Evolutionary conservation across 345 rosid species (phyloP).

Genomic region (Orychophragmus violaceus): DNA sequence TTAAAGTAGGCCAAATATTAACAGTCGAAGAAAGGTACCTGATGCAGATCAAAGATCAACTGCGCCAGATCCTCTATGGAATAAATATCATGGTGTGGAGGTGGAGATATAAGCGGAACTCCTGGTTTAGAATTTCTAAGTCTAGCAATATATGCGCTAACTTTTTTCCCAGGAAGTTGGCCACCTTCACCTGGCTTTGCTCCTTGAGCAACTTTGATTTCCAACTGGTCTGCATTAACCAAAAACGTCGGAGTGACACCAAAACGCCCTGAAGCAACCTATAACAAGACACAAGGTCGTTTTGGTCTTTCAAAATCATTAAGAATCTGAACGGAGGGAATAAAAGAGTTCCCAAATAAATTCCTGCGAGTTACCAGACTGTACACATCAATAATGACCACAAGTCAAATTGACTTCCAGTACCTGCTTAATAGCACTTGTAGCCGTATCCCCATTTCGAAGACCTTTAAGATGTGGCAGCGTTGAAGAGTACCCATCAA

Average conservation of each 20-base stretch:
- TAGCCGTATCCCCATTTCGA: constrained; percentile 98
- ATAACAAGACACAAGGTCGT: constrained; percentile 20
- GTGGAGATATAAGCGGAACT: constrained; percentile 99
- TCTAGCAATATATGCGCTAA: constrained; percentile 94
- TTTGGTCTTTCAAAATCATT: constrained; percentile 1
- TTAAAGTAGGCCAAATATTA: neutral
- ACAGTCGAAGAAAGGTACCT: constrained; percentile 43
- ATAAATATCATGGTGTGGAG: constrained; percentile 96
- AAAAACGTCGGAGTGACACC: constrained; percentile 98
- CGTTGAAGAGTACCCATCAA: constrained; percentile 96
- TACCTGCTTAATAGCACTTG: constrained; percentile 98
- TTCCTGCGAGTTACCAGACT: constrained; percentile 3
- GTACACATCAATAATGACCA: constrained; percentile 5
- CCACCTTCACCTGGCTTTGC: constrained; percentile 99
- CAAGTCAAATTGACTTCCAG: neutral
- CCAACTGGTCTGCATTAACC: constrained; percentile 88
- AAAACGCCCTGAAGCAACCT: constrained; percentile 99
- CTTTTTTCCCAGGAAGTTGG: constrained; percentile 97
- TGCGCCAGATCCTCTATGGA: constrained; percentile 99
- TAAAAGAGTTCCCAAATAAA: neutral
- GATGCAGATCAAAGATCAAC: constrained; percentile 95
- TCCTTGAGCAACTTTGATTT: constrained; percentile 98
- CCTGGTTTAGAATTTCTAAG: constrained; percentile 97
- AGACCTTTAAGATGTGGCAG: constrained; percentile 98
- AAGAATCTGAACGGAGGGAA: neutral